Base-by-base conservation (phyloP, 257 asterid species). In the Dorcoceras hygrometricum region DNA sequence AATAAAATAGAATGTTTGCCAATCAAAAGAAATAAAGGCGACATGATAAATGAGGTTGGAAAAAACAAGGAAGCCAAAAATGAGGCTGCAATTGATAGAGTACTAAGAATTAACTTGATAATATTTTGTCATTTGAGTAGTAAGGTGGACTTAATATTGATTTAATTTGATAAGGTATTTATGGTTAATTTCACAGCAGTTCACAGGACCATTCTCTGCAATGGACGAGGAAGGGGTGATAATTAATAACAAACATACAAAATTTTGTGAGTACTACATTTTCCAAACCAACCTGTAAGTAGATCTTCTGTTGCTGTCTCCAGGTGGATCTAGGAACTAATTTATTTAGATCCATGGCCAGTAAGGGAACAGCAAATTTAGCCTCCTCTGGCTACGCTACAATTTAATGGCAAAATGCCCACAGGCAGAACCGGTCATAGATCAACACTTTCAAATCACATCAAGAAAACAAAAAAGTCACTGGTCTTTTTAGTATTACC, bases 321-420 rank as follows among this genome's bases (percentile, higher is more conserved):
- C 99, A 94, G 58, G 73, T 82, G 58, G 88, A 84, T 39, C 96
- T 95, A 55, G 76, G 68, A 77, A 88, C 95, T 86, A 94, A 76
- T 70, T 81, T 90, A 82, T 81, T 88, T 54, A 94, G 73, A 79
- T 88, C 94, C 87, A 86, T 77, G 71, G 87, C 97, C 80, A 88
- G 77, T 67, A 94, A 77, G 6, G 97, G 97, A 62, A 94, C 86
- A 5, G 95, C 85, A 80, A 94, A 90, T 72, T 86, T 90, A 46
- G 83, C 99, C 90, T 94, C 99, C 74, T 85, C 96, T 22, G 89
- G 84, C 97, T 89, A 85, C 84, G 59, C 79, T 75, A 79, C 73
- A 79, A 79, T 71, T 58, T 62, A 83, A 77, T 71, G 85, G 87
- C 70, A 77, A 74, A 77, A 70, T 29, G 54, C 72, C 77, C 80